Evolutionary conservation across 768 basidiomycete species (phyloP).

Genomic region (Auricularia auricula-judae): DNA sequence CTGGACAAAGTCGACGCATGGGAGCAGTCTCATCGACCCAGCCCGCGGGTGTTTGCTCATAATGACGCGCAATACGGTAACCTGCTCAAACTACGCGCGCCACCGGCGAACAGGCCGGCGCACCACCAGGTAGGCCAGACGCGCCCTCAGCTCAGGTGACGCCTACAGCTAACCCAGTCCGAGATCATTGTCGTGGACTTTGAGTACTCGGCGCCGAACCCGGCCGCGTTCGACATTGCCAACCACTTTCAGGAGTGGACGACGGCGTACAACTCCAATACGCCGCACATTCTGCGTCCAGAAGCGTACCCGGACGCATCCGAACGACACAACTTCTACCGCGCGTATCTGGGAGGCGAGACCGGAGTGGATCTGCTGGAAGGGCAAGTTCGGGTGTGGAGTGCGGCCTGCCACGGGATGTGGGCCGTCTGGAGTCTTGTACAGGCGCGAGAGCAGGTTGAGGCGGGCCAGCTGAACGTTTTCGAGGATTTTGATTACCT

Average conservation of each 20-base stretch:
- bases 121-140: constrained; percentile 56
- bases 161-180: background rate
- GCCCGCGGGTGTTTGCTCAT: constrained; percentile 71
- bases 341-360: constrained; percentile 51
- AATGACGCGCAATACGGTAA: constrained; percentile 98
- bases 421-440: constrained; percentile 96
- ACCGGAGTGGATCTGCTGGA: constrained; percentile 52
- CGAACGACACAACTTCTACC: constrained; percentile 77
- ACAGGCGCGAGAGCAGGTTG: constrained; percentile 70
- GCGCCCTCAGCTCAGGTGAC: background rate
- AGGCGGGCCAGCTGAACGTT: constrained; percentile 30
- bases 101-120: constrained; percentile 46
- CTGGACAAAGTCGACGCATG: constrained; percentile 53
- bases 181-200: constrained; percentile 95
- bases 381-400: constrained; percentile 75
- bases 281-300: constrained; percentile 54
- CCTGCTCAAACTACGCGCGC: constrained; percentile 56
- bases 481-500: constrained; percentile 79
- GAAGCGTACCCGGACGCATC: constrained; percentile 58
- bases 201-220: constrained; percentile 90
- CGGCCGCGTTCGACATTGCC: constrained; percentile 89
- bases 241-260: constrained; percentile 99
- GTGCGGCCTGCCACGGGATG: constrained; percentile 79
- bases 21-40: constrained; percentile 48
- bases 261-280: constrained; percentile 68